Conservation (phyloP, 192 early-diverging fungal genomes). For the Cetraspora pellucida region DNA sequence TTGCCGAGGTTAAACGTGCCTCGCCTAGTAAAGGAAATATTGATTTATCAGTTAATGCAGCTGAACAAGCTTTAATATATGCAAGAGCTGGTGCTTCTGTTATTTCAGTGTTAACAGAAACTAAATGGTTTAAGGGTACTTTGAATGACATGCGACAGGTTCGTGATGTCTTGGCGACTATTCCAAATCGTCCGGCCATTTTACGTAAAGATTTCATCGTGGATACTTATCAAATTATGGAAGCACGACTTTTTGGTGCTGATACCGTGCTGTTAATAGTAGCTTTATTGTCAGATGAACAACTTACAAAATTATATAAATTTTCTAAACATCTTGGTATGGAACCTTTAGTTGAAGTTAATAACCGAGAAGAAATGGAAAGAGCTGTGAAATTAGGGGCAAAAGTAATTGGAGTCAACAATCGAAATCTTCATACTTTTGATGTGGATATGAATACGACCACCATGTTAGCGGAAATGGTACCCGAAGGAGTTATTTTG, state of each 20-base stretch:
- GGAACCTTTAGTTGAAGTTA: slow-evolving; percentile 99
- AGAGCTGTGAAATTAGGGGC: slow-evolving; percentile 81
- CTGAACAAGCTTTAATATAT: slow-evolving; percentile 84
- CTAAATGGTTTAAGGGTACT: slow-evolving; percentile 97
- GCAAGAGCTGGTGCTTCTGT: slow-evolving; percentile 87
- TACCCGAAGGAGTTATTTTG: slow-evolving; percentile 73
- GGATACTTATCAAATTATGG: slow-evolving; percentile 93
- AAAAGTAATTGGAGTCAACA: slow-evolving; percentile 95
- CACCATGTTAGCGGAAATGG: slow-evolving; percentile 72
- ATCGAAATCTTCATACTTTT: slow-evolving; percentile 96
- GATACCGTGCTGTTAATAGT: slow-evolving; percentile 97
- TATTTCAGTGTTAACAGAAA: slow-evolving; percentile 98
- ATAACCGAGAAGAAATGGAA: slow-evolving; percentile 86
- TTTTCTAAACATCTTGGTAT: slow-evolving; percentile 83
- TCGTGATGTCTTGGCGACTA: slow-evolving; percentile 64
- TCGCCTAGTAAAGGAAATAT: slow-evolving; percentile 96
- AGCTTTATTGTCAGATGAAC: slow-evolving; percentile 79
- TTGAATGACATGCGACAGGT: slow-evolving; percentile 90
- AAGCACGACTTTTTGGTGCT: slow-evolving; percentile 93
- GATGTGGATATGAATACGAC: slow-evolving; percentile 92
- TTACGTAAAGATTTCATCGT: slow-evolving; percentile 98
- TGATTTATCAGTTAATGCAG: slow-evolving; percentile 78
- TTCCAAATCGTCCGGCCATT: slow-evolving; percentile 83
- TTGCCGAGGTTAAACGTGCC: slow-evolving; percentile 99
- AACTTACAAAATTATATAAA: slow-evolving; percentile 67